These are phyloP conservation scores for Diaporthe aspalathi DNA, from an alignment of 2,329 filamentous ascomycete species.

Conservation along the genomic window DNA sequence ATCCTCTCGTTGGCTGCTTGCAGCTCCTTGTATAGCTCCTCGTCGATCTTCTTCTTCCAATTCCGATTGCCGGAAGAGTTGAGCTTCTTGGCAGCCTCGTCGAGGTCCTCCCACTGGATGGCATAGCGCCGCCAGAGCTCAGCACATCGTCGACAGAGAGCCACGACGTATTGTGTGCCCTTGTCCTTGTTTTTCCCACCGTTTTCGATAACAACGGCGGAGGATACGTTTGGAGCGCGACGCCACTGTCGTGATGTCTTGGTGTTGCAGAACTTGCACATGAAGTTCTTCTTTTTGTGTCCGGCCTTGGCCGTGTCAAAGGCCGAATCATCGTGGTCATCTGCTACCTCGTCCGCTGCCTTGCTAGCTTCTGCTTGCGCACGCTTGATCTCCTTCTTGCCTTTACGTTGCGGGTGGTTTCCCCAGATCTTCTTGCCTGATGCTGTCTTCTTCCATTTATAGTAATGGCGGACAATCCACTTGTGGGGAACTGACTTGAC, in stretches of 20 bases:
- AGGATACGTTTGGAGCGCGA: conserved; percentile 81
- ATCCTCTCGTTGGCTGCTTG: conserved; percentile 72
- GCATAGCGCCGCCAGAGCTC: conserved; percentile 96
- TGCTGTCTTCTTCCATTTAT: conserved; percentile 96
- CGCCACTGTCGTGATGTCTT: conserved; percentile 90
- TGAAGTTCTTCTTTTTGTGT: conserved; percentile 82
- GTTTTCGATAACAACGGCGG: conserved; percentile 75
- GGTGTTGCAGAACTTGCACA: conserved; percentile 92
- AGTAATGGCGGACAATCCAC: conserved; percentile 91
- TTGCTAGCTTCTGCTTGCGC: conserved; percentile 78
- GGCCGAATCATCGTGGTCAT: conserved; percentile 93
- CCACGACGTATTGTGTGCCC: conserved; percentile 77
- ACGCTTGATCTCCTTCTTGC: conserved; percentile 86
- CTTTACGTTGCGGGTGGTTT: conserved; percentile 85
- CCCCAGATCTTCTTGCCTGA: conserved; percentile 91
- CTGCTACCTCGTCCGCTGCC: conserved; percentile 90
- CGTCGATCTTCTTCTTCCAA: conserved; percentile 90
- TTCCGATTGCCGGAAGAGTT: conserved; percentile 81
- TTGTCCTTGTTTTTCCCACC: conserved; percentile 81
- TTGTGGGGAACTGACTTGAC: conserved; percentile 85
- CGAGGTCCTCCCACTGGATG: conserved; percentile 93
- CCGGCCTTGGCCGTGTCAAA: conserved; percentile 90
- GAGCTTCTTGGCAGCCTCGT: conserved; percentile 91
- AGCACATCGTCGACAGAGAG: conserved; percentile 90
- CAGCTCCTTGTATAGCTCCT: conserved; percentile 85